Base-by-base conservation (phyloP, 2,329 filamentous ascomycete genomes). In the Aspergillus neoniger region DNA sequence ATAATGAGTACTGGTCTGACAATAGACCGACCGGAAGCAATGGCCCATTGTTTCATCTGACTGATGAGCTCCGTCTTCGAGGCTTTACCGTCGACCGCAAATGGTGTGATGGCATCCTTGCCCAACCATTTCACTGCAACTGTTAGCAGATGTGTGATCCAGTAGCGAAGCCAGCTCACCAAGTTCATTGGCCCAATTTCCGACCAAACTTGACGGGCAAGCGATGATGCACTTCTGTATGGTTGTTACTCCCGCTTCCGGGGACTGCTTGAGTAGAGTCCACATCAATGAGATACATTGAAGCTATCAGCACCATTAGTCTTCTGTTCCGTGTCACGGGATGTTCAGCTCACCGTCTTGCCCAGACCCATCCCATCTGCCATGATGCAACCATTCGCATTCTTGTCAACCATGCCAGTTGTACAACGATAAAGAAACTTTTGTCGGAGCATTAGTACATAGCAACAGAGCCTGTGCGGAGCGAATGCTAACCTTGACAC, bases 301-400 rank as follows among this genome's bases (percentile, higher is more conserved):
- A 47, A 99, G 79, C 69, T 81, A 48, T 8, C 15, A 21, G 19
- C 41, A 30, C n/a, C 19, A 62, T 76, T 52, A 76, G 68, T 50
- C 59, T 36, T 32, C 57, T 60, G 39, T 14, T 14, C 39, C 14
- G 14, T 28, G 39, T 53, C n/a, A 15, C 17, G 36, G 23, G 39
- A 4, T 12, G 28, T 15, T 21, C 15, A 49, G 51, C 72, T 58
- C 76, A 82, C 80, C 17, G 95, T 99, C 80, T 99, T 99, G 59
- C 95, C 95, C 30, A 99, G 81, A 68, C 95, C 95, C 95, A 99
- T 99, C 74, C 97, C 95, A 74, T 99, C 95, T 56, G 95, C 95
- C 95, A 99, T 99, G 74, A 99, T 99, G 77, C 95, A 99, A 2
- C 95, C 95, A 75, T 97, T 91, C 52, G 95, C 95, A 69, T 94